Evolutionary conservation across 2,329 filamentous ascomycete genomes (phyloP).

Genomic region (Bisporella sp.): DNA sequence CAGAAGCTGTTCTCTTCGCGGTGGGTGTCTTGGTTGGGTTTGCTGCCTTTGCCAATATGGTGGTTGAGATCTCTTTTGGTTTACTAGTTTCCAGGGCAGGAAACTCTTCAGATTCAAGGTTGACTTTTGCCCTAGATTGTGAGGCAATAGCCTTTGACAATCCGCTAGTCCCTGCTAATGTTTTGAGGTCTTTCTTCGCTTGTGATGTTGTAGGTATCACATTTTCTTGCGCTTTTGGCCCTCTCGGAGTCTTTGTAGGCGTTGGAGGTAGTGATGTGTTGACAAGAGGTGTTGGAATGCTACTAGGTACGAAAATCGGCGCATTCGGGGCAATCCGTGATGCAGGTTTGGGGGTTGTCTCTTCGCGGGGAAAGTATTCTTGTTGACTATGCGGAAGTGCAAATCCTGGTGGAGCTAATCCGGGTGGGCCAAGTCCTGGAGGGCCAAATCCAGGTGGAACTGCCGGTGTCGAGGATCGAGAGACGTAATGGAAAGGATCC

Average conservation of each 20-base stretch:
- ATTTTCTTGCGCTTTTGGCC: background rate
- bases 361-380: conserved; percentile 23
- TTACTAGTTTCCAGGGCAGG: conserved; percentile 44
- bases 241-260: conserved; percentile 1
- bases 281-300: conserved; percentile 20
- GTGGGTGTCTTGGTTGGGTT: conserved; percentile 9
- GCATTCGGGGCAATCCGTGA: conserved; percentile 22
- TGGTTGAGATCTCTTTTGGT: conserved; percentile 11
- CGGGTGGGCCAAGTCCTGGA: background rate
- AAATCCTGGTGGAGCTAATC: conserved; percentile 38
- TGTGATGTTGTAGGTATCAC: conserved; percentile 11
- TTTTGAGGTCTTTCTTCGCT: conserved; percentile 38
- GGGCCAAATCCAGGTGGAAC: conserved; percentile 37
- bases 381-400: conserved; percentile 31
- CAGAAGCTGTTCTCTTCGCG: background rate
- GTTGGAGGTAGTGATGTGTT: conserved; percentile 21
- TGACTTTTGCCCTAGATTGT: conserved; percentile 14
- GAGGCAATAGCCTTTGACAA: conserved; percentile 38
- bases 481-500: conserved; percentile 14
- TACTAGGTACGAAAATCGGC: conserved; percentile 23
- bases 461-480: conserved; percentile 30
- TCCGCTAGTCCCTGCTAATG: conserved; percentile 38
- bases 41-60: conserved; percentile 8
- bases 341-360: conserved; percentile 15
- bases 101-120: conserved; percentile 56